Evolutionary conservation across 2,329 filamentous ascomycete genomes (phyloP), one percentile per base, ranked within the genome.

Genomic region (Thermothelomyces thermophilus): DNA sequence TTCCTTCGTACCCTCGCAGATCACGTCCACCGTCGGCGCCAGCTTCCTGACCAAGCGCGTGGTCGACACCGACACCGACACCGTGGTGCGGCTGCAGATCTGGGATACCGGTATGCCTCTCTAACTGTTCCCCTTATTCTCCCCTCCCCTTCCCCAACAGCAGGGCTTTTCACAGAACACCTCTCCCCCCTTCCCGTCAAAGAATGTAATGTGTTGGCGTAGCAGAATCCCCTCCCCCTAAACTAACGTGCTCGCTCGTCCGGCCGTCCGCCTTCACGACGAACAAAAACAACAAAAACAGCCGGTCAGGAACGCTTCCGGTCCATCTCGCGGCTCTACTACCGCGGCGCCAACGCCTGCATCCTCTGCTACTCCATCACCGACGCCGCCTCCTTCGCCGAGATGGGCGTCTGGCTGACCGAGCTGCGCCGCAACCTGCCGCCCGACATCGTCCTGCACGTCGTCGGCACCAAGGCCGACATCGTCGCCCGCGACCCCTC

Each of bases 361-460:
- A 88, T 96, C 53, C 79, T 96, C 41, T 95, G 90, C 76, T 96
- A 96, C 73, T 87, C 87, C 72, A 94, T 96, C 66, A 95, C 90
- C 53, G 86, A 90, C 66, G 83, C 85, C 54, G 73, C 82, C 60
- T 93, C 87, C 53, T 96, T 95, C 66, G 78, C 82, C 60, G 89
- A 96, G 68, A 95, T 96, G 89, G 89, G 88, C 62, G 79, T 85
- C 49, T 96, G 90, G 90, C 77, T 96, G 54, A 80, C 78, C 53
- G 90, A 96, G 70, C 79, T 95, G 49, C 84, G 88, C 59, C 79
- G 82, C 56, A 90, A 93, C 64, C 77, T 91, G 19, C 80, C 82
- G 3, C 70, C 83, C 52, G 86, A 90, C 59, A 83, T 94, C 46
- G 84, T 96, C 41, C 77, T 96, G 5, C 90, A 96, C 65, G 86